Conservation (phyloP, 2,329 filamentous ascomycete genomes). For the Leptographium procerum region DNA sequence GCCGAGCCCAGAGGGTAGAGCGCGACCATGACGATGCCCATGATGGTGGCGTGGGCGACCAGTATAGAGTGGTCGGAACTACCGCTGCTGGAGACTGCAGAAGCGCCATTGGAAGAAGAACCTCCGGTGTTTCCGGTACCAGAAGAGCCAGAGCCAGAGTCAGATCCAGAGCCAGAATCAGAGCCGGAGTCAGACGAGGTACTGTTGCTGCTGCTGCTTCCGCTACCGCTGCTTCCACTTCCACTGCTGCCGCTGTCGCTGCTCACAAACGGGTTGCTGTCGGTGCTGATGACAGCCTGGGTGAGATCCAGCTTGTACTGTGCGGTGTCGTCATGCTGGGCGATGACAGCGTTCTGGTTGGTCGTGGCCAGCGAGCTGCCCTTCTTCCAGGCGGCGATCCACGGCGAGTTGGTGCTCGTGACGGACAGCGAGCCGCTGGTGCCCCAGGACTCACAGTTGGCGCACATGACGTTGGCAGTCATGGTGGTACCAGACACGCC, state of each 20-base stretch:
- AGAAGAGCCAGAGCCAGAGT: not conserved
- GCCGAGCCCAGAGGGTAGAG: constrained; percentile 50
- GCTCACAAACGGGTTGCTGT: constrained; percentile 40
- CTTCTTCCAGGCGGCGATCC: constrained; percentile 44
- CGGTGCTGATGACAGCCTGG: constrained; percentile 30
- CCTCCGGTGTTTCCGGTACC: not conserved
- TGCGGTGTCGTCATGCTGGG: constrained; percentile 32
- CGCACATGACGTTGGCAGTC: constrained; percentile 47
- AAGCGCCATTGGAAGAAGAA: not conserved
- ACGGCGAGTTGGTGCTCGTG: constrained; percentile 26
- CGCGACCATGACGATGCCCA: constrained; percentile 46
- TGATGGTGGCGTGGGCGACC: constrained; percentile 44
- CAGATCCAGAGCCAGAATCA: constrained; percentile 3
- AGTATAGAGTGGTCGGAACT: no score
- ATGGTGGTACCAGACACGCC: constrained; percentile 41
- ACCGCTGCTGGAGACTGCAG: no score
- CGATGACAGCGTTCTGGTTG: constrained; percentile 27
- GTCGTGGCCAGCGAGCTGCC: constrained; percentile 34
- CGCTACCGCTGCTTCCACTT: not conserved
- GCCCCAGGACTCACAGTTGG: constrained; percentile 39
- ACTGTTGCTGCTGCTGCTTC: not conserved
- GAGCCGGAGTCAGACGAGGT: constrained; percentile 3
- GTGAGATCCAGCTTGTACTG: constrained; percentile 37
- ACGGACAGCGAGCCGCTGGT: constrained; percentile 30
- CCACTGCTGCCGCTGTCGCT: constrained; percentile 5